Evolutionary conservation across 345 rosid genomes (phyloP), one percentile per base, ranked within the genome.

Genomic region (Dimocarpus longan): DNA sequence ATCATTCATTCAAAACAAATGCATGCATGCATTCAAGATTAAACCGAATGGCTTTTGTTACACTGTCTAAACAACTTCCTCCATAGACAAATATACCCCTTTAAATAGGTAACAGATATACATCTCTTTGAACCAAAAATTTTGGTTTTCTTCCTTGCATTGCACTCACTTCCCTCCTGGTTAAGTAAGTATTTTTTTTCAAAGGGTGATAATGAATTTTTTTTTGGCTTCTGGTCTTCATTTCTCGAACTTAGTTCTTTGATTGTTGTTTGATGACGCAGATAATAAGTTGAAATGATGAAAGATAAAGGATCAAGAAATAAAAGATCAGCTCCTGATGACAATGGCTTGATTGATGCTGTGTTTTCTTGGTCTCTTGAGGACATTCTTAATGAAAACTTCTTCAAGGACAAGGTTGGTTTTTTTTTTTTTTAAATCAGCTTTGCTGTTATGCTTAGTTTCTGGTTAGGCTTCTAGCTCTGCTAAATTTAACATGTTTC

Each of bases 321-420:
- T 63, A 2, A 59, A 12, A 74, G 11, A 60, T 21, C n/a, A 11
- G 44, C 6, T 26, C 4, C 5, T 4, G 10, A 28, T 4, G 65
- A 71, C 26, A 5, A 37, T 42, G 74, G 52, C 28, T 79, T 83
- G 22, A 66, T 56, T n/a, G 57, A 48, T n/a, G 4, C n/a, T 10
- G 68, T 86, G 54, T 82, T 66, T 62, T 80, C 85, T n/a, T 86
- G 91, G 91, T 80, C 87, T 13, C 76, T 88, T 44, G 75, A 85
- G 0, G 87, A 86, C 70, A 79, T 88, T 32, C 66, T 64, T 39
- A 63, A 86, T 52, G 70, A 80, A 39, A n/a, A 76, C 19, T 87
- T 88, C 74, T 85, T 78, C 65, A 28, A 37, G 70, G 32, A 84
- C 43, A 15, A 80, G 85, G 91, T 85, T 69, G 46, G n/a, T 44